Evolutionary conservation across 2,329 filamentous ascomycete genomes (phyloP).

Genomic region (Dactylella cylindrospora): DNA sequence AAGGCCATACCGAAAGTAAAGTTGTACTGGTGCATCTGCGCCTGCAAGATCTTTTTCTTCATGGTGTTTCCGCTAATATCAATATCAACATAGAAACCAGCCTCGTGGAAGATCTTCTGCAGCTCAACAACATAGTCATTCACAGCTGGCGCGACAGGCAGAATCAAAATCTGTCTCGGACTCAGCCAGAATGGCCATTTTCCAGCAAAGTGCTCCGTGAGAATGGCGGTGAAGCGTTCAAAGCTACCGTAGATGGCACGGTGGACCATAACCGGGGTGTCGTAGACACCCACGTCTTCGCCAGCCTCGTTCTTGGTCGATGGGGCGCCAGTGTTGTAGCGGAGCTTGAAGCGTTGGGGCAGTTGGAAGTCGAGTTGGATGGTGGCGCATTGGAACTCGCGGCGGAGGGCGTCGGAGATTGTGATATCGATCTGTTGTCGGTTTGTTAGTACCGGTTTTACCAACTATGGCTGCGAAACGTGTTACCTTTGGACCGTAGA

Average conservation of each 20-base stretch:
- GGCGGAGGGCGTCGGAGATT: constrained; percentile 80
- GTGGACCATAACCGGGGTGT: constrained; percentile 82
- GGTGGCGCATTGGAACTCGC: constrained; percentile 86
- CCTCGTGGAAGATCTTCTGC: constrained; percentile 66
- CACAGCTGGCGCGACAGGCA: constrained; percentile 72
- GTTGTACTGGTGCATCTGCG: constrained; percentile 79
- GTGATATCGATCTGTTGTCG: constrained; percentile 76
- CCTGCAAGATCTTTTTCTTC: constrained; percentile 85
- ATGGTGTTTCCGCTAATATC: constrained; percentile 76
- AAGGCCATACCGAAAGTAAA: constrained; percentile 73
- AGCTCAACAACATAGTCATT: constrained; percentile 76
- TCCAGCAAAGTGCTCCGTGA: constrained; percentile 80
- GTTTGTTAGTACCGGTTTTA: not conserved
- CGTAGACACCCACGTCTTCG: constrained; percentile 58
- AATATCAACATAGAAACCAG: constrained; percentile 70
- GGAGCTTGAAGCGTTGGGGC: constrained; percentile 80
- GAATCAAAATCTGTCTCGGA: constrained; percentile 76
- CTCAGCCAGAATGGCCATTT: constrained; percentile 90
- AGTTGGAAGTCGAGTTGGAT: constrained; percentile 93
- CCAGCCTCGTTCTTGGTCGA: constrained; percentile 54
- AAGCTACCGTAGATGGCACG: constrained; percentile 75
- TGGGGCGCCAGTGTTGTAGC: constrained; percentile 75
- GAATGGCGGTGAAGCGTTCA: constrained; percentile 69
- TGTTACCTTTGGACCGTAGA: constrained; percentile 88
- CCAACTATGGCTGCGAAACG: not conserved